Evolutionary conservation across 2,329 filamentous ascomycete species (phyloP), one percentile per base, ranked within the genome.

Genomic region (Ascosphaera apis): DNA sequence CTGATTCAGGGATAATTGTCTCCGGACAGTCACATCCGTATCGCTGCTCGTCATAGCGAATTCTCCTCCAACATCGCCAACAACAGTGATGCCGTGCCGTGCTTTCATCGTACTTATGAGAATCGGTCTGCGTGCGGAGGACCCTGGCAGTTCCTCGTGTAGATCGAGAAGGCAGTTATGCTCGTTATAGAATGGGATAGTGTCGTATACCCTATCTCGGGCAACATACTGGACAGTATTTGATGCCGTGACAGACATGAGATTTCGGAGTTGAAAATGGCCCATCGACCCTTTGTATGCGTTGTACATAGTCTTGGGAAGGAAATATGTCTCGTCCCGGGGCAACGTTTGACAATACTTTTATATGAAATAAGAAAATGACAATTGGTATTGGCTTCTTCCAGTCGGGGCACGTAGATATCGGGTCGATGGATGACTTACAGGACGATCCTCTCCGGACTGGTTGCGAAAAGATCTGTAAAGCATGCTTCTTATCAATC

Each of bases 181-280:
- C 5, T 52, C 43, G 3, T 53, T 47, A 8, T 62, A 60, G 18
- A 54, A 55, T 0, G 63, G 59, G 18, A 65, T 57, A 38, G 63
- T 65, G 11, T 59, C 61, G 37, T 60, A 54, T 3, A 72, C 51
- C 39, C 57, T 56, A 12, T 57, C 58, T 18, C 56, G 54, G 15
- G 53, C 50, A 16, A 62, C 60, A 45, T 69, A 72, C 44, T 65
- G 65, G 3, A 72, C 49, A 34, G 67, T 66, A 40, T 67, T 64
- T 30, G 62, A 60, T 9, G 63, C 62, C 6, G 59, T 62, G 3
- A 64, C 61, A 3, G 64, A 63, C 44, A 72, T 55, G 6, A 69
- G 50, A 42, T 72, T 69, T 11, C 68, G 65, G 3, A 72, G 57
- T 43, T 72, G 68, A 42, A 69, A 71, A 46, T 72, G 68, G 19